Conservation (phyloP, 768 basidiomycete species). For the Hypholoma fasciculare region DNA sequence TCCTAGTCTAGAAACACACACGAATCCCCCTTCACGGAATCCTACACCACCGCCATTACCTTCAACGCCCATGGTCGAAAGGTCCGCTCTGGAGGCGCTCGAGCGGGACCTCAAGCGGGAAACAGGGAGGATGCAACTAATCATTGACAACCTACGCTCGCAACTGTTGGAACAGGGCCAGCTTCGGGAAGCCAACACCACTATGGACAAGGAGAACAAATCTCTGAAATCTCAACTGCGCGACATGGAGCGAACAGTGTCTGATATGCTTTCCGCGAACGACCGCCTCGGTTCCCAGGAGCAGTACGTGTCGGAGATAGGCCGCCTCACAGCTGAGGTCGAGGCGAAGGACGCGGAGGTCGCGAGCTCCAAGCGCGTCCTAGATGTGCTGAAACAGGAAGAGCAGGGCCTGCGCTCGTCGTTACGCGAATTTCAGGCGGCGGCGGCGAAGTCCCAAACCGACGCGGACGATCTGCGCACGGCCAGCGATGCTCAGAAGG, state of each 20-base stretch:
- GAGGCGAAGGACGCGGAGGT: slow-evolving; percentile 24
- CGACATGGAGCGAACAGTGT: slow-evolving; percentile 31
- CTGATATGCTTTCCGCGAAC: slow-evolving; percentile 23
- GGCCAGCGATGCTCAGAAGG: slow-evolving; percentile 22
- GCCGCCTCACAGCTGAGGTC: slow-evolving; percentile 21
- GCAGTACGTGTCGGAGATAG: slow-evolving; percentile 28
- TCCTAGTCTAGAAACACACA: not conserved
- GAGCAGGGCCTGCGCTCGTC: slow-evolving; percentile 25
- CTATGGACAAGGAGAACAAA: slow-evolving; percentile 25
- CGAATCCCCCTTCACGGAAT: slow-evolving; percentile 2
- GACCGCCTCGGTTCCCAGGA: slow-evolving; percentile 25
- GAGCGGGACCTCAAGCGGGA: slow-evolving; percentile 26
- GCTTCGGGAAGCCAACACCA: slow-evolving; percentile 23
- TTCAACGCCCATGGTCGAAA: slow-evolving; percentile 9
- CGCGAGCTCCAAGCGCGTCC: slow-evolving; percentile 29
- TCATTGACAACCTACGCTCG: slow-evolving; percentile 25
- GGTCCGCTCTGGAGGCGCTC: slow-evolving; percentile 19
- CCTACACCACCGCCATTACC: slow-evolving; percentile 10
- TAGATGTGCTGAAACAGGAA: slow-evolving; percentile 27
- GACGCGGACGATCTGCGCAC: slow-evolving; percentile 23
- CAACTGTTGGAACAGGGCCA: slow-evolving; percentile 27
- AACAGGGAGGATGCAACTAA: slow-evolving; percentile 24
- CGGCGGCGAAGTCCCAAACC: slow-evolving; percentile 20
- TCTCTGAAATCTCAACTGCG: slow-evolving; percentile 23
- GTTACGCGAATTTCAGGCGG: slow-evolving; percentile 22